Base-by-base conservation (phyloP, 2,329 filamentous ascomycete genomes). In the Orbilia brochopaga region DNA sequence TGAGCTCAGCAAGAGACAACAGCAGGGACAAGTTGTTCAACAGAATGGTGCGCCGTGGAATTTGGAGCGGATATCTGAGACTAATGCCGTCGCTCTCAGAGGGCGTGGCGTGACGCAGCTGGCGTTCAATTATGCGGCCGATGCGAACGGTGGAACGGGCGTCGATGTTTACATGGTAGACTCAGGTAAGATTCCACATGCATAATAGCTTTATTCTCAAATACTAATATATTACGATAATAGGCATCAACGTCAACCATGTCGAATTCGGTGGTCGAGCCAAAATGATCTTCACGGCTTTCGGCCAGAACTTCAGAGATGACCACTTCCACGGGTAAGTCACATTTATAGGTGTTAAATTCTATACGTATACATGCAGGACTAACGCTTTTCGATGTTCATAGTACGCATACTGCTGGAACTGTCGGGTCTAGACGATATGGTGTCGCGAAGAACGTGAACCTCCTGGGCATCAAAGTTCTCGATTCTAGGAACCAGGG, bases 121-220 rank as follows among this genome's bases (percentile, higher is more conserved):
- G 35, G 52, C 24, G 1, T 69, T 58, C 21, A 55, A 44, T 15
- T 69, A 69, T 19, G 35, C 40, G 4, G 62, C 46, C 23, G 50
- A 59, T 32, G 24, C 23, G 11, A 24, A 27, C 0, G 27, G 24
- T 42, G 66, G 58, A 11, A 42, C 54, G 8, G 66, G 59, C 10
- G 66, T 64, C 1, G 66, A 70, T 19, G 66, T 70, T n/a, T 70
- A 70, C 24, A 64, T 70, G 58, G 21, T 70, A n/a, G 66, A 70
- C 48, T 46, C 53, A 13, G 66, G 59, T 59, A 53, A 53, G 48
- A 2, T 42, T n/a, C 23, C n/a, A 30, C n/a, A 17, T 30, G 17
- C 10, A 19, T 48, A 19, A 7, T 4, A 21, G n/a, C 19, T 57
- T 15, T 44, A 21, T 4, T 6, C 15, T 19, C 46, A 42, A 52